Evolutionary conservation across 75 land plant genomes (phyloP).

Genomic region (Larix kaempferi): DNA sequence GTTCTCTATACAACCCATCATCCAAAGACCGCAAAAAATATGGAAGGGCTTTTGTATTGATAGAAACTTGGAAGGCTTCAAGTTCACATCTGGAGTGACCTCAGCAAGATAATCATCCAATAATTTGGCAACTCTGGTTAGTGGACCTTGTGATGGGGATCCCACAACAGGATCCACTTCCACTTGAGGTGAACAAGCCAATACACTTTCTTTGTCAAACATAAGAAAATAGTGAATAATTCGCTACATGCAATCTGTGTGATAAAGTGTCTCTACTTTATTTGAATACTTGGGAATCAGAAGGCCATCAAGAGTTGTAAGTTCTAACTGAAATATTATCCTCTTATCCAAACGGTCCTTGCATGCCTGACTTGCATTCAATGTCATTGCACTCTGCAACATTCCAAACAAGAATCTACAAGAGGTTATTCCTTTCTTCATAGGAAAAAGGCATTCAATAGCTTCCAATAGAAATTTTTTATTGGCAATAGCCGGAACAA

Average conservation of each 20-base stretch:
- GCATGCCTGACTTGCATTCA: constrained; percentile 57
- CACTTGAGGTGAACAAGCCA: constrained; percentile 27
- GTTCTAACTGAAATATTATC: constrained; percentile 77
- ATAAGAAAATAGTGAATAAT: constrained; percentile 59
- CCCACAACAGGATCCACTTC: constrained; percentile 20
- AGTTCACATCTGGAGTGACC: constrained; percentile 78
- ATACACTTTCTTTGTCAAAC: constrained; percentile 14
- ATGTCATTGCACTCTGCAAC: constrained; percentile 53
- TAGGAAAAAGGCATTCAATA: constrained; percentile 59
- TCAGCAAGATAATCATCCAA: constrained; percentile 79
- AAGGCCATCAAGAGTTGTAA: constrained; percentile 69
- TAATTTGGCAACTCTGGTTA: constrained; percentile 58
- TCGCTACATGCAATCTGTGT: constrained; percentile 65
- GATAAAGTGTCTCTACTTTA: constrained; percentile 68
- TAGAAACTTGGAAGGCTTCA: constrained; percentile 61
- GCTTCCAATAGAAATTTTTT: constrained; percentile 64
- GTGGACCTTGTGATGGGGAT: constrained; percentile 44
- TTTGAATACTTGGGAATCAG: constrained; percentile 72
- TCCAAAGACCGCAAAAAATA: constrained; percentile 63
- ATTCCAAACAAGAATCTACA: constrained; percentile 64
- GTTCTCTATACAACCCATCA: constrained; percentile 88
- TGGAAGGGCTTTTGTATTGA: constrained; percentile 66
- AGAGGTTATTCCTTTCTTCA: constrained; percentile 54
- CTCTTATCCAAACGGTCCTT: constrained; percentile 62
- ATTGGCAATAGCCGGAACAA: constrained; percentile 38